Conservation (phyloP, 176 grass and related monocot genomes). For the Phoenix roebelenii region DNA sequence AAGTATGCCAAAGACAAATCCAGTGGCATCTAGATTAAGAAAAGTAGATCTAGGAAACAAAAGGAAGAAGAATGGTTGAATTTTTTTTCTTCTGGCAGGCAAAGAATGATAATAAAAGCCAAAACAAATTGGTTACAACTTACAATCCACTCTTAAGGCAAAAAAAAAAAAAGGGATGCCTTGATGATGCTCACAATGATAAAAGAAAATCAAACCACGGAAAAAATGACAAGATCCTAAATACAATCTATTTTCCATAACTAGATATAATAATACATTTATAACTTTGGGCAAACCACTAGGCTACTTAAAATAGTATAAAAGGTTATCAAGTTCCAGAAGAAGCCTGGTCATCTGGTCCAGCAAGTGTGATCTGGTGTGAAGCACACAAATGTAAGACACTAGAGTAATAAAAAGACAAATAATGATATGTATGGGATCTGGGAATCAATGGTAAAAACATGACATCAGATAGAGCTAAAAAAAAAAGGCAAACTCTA, state of each 20-base stretch:
- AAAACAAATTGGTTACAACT: too few species aligned
- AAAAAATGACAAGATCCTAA: too few species aligned
- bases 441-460: conserved; percentile 8
- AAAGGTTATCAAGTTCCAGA: conserved; percentile 12
- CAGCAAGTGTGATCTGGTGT: conserved; percentile 53
- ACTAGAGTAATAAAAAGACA: not conserved
- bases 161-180: conserved; percentile 11
- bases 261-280: too few species aligned
- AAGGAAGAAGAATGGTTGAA: too few species aligned
- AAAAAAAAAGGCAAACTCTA: too few species aligned
- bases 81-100: too few species aligned
- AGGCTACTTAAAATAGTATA: not conserved
- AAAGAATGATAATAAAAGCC: too few species aligned
- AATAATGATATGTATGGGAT: not conserved
- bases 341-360: conserved; percentile 43
- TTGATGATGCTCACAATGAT: conserved; percentile 1
- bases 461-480: not conserved
- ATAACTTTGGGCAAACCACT: too few species aligned
- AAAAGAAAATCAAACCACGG: not conserved
- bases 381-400: not conserved
- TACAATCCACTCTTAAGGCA: not conserved
- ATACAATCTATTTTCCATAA: too few species aligned
- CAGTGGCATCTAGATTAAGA: too few species aligned
- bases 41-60: too few species aligned
- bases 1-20: too few species aligned